Base-by-base conservation (phyloP, 2,329 filamentous ascomycete genomes). In the Colletotrichum sp. region DNA sequence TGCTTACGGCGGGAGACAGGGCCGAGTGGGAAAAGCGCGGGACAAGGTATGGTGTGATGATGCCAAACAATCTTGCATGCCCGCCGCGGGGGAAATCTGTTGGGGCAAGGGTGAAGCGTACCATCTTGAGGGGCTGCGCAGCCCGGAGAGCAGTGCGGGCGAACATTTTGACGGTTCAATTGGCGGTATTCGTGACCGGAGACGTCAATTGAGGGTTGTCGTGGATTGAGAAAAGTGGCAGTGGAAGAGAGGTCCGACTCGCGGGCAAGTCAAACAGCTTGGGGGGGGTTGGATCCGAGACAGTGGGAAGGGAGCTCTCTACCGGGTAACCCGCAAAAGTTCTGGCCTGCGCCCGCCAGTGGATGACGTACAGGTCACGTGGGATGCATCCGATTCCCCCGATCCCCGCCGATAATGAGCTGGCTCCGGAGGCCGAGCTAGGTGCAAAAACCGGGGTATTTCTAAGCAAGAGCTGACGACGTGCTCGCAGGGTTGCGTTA, bases 81-180 rank as follows among this genome's bases (percentile, higher is more conserved):
- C 34, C 27, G 69, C 34, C 22, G 69, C 44, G 69, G 69, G 67
- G 55, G 34, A 62, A 63, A 52, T 34, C 25, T 30, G 22, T 22
- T 15, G 22, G 12, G 27, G 27, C 34, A 52, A 44, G n/a, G 27
- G 57, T 64, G 63, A 52, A 55, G 7, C 90, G 83, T 87, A 95
- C 93, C 87, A 90, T 90, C 85, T 89, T 91, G 79, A 94, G 84
- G 79, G 93, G 92, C 86, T 92, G 91, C 70, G 90, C 90, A 80
- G 89, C 90, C 82, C 93, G 90, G 83, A 94, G 89, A 78, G 89
- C 87, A 81, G 92, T 89, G 88, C 93, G 89, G 77, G 93, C 89
- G 82, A 95, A 93, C 92, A 95, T 94, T 79, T 57, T 71, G 71
- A 61, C 55, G 27, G 9, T 27, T 76, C 70, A 64, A 69, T 82